Evolutionary conservation across 2,329 filamentous ascomycete species (phyloP), one percentile per base, ranked within the genome.

Genomic region (Fusarium newnesense): DNA sequence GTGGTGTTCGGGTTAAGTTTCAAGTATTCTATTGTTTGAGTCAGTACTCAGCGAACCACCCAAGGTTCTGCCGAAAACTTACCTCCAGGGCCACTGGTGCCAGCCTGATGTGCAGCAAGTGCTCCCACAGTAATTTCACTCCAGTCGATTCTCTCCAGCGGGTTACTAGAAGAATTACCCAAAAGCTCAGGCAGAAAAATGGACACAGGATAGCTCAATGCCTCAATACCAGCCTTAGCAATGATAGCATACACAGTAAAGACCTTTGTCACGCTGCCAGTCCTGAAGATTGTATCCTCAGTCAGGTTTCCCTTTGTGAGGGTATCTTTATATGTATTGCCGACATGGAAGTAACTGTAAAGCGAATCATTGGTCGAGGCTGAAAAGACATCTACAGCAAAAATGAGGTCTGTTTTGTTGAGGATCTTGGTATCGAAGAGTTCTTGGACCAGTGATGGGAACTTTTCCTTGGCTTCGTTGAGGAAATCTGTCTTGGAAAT

Each of bases 341-440:
- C 77, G 5, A 64, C 53, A 28, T 79, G 75, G 10, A 50, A 71
- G 39, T 78, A 73, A 26, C 54, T 78, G 21, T 75, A 79, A 7
- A 79, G 26, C 9, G 75, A 78, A 4, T 54, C 42, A 9, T 79
- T 79, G 0, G 77, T 78, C 0, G 67, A 65, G 0, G 77, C 69
- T 0, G 76, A 79, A 37, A 78, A 79, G 28, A 79, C 77, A 16
- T 79, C 78, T 2, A 79, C 50, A 18, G 73, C 46, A 9, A 78
- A 77, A 18, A 73, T 58, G 0, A 69, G 57, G 19, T 75, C 67
- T 5, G 73, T 75, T 4, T 62, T 28, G 66, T 78, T 72, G 18
- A 78, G 37, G 1, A 9, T 9, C 4, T 36, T 49, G 0, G 47
- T 18, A 0, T 47, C 34, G 9, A 78, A 75, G 3, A 72, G 30